Evolutionary conservation across 2,329 filamentous ascomycete species (phyloP).

Genomic region (Cladosporium sp.): DNA sequence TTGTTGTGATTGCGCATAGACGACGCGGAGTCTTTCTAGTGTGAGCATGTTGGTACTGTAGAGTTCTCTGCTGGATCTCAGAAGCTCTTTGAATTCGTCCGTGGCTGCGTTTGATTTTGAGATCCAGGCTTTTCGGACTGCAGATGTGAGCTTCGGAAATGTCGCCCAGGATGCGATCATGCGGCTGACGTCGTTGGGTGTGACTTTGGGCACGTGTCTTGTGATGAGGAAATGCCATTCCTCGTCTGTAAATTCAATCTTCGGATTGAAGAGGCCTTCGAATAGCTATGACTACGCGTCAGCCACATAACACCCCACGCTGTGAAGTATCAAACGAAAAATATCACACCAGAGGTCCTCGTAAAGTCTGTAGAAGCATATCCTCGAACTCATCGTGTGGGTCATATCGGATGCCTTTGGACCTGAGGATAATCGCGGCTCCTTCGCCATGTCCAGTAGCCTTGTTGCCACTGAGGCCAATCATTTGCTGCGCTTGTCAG

Average conservation of each 20-base stretch:
- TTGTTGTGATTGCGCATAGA: neutral
- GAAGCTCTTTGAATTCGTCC: neutral
- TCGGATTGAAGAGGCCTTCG: constrained; percentile 19
- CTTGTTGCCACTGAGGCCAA: neutral
- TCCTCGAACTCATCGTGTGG: constrained; percentile 12
- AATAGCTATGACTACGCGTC: neutral
- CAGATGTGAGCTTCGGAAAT: neutral
- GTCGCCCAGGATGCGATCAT: neutral
- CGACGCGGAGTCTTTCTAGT: neutral
- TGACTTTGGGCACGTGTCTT: neutral
- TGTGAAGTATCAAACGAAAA: neutral
- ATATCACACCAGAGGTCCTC: constrained; percentile 3
- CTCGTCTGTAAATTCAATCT: constrained; percentile 10
- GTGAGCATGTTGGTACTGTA: neutral
- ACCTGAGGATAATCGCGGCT: constrained; percentile 6
- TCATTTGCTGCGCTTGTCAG: constrained; percentile 4
- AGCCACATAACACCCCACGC: neutral
- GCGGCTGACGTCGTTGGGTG: neutral
- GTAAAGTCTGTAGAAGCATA: neutral
- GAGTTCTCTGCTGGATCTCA: neutral
- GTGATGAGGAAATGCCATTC: constrained; percentile 13
- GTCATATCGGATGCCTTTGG: constrained; percentile 1
- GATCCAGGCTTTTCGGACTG: neutral
- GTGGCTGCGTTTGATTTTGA: neutral
- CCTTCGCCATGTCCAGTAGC: constrained; percentile 18